Evolutionary conservation across 2,329 filamentous ascomycete species (phyloP), one percentile per base, ranked within the genome.

Genomic region (Monosporascus sp.): DNA sequence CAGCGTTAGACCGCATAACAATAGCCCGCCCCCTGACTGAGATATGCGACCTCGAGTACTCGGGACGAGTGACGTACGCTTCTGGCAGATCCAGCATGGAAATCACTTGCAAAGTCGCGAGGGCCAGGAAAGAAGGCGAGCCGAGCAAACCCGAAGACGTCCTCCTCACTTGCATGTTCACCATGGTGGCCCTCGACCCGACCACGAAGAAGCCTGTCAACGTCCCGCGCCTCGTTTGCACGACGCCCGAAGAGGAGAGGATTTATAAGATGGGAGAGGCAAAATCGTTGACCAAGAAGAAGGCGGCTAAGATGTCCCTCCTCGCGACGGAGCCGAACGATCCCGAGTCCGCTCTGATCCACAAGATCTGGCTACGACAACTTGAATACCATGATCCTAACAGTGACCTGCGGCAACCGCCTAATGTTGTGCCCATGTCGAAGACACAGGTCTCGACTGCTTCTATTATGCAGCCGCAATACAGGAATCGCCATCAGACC

Each of bases 31-130:
- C 87, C 0, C 73, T 91, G 24, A 86, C 82, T 38, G 86, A 90
- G 62, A 89, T 92, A 51, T 90, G 87, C 59, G 88, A 92, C 66
- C 79, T 92, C 9, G 84, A 91, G 63, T 79, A 90, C 39, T 88
- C 84, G 44, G 76, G 76, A 3, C 74, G 74, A 54, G 75, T 77
- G 8, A 77, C 87, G 0, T 90, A 89, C 65, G 86, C 87, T 0
- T 86, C 87, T 1, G 87, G 88, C 0, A 72, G 86, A 53, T 88
- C 83, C 54, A 89, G 85, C 64, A 82, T 89, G 69, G 87, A 90
- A 60, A 84, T 90, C 8, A 88, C 86, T 0, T 80, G 88, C 59
- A 84, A 88, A 65, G 86, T 90, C 18, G 84, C 86, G 7, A 87
- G 86, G 63, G 85, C 82, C 0, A 80, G 84, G 1, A 72, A 76